Conservation (phyloP, 371 early-diverging fungal species). For the Mucor racemosus region DNA sequence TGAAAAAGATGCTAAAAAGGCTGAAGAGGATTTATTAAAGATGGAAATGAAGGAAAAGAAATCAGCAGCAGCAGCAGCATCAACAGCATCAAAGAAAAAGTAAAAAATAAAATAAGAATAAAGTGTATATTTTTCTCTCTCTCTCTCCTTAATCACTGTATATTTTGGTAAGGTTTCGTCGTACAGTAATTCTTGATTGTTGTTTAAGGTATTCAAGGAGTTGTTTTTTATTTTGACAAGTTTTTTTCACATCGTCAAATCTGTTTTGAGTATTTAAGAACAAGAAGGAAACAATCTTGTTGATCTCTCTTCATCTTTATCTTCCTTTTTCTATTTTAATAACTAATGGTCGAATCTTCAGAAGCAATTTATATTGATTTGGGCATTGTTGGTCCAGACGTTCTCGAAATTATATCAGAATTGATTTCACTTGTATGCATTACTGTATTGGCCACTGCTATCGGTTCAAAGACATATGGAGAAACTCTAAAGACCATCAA, state of each 20-base stretch:
- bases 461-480: slow-evolving; percentile 48
- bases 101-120: slow-evolving; percentile 9
- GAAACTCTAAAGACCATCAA: slow-evolving; percentile 41
- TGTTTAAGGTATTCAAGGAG: background rate
- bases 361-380: slow-evolving; percentile 9
- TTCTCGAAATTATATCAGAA: slow-evolving; percentile 44
- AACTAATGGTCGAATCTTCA: slow-evolving; percentile 8
- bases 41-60: slow-evolving; percentile 36
- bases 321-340: background rate
- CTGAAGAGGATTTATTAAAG: slow-evolving; percentile 33
- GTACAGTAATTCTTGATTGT: slow-evolving; percentile 8
- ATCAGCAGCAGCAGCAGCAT: background rate
- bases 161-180: slow-evolving; percentile 2
- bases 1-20: slow-evolving; percentile 40
- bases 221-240: background rate
- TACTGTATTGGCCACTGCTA: slow-evolving; percentile 39
- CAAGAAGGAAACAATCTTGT: background rate
- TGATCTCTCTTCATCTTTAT: background rate
- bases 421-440: slow-evolving; percentile 45
- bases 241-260: background rate
- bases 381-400: slow-evolving; percentile 40
- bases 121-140: too few species aligned
- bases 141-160: background rate
- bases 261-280: background rate
- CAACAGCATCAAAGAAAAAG: slow-evolving; percentile 14